These are phyloP conservation scores for Mycena galericulata DNA, from an alignment of 768 basidiomycete genomes.

Conservation along the genomic window DNA sequence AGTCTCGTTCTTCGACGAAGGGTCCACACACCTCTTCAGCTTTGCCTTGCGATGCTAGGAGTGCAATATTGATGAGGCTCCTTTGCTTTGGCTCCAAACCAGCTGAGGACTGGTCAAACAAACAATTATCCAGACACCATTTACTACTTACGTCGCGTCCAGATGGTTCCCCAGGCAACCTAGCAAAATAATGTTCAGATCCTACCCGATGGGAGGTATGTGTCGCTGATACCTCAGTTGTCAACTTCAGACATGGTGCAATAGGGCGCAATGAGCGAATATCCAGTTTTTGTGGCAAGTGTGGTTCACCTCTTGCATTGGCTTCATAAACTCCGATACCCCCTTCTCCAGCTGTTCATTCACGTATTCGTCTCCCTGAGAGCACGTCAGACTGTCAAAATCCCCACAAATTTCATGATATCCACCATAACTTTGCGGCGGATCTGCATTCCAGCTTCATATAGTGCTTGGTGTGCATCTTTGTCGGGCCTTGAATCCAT, in stretches of 20 bases:
- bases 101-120: conserved; percentile 24
- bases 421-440: conserved; percentile 58
- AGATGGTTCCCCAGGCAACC: conserved; percentile 61
- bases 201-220: not conserved
- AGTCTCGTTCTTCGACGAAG: not conserved
- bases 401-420: not conserved
- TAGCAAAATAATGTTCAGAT: conserved; percentile 24
- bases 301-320: conserved; percentile 54
- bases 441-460: conserved; percentile 54
- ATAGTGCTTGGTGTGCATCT: conserved; percentile 54
- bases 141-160: conserved; percentile 49
- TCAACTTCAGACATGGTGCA: conserved; percentile 39
- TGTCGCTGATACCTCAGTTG: conserved; percentile 48
- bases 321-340: conserved; percentile 59
- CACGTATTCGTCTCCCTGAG: conserved; percentile 58
- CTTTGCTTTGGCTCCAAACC: conserved; percentile 60
- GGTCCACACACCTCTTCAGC: conserved; percentile 52
- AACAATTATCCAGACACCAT: not conserved
- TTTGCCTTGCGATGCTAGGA: conserved; percentile 57
- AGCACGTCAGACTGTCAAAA: not conserved
- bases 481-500: conserved; percentile 47
- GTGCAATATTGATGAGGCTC: conserved; percentile 57
- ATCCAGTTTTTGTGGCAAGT: not conserved
- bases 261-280: not conserved
- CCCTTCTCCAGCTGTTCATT: conserved; percentile 54